Evolutionary conservation across 768 basidiomycete genomes (phyloP).

Genomic region (Mycena galericulata): DNA sequence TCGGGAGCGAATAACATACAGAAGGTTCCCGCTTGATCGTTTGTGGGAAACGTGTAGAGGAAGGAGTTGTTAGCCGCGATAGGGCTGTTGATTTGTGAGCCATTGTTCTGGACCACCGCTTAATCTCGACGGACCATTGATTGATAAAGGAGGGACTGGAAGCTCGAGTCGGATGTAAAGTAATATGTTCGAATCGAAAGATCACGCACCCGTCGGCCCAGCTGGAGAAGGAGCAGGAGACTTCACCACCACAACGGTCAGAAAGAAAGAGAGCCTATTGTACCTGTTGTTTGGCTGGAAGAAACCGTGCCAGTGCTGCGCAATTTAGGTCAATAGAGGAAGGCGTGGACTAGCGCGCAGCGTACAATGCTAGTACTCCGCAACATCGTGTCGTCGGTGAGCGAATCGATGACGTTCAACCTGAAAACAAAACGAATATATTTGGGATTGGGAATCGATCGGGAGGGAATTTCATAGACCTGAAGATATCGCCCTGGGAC

Average conservation of each 20-base stretch:
- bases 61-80: constrained; percentile 43
- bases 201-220: constrained; percentile 38
- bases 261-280: too few species aligned
- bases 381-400: constrained; percentile 53
- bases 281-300: constrained; percentile 39
- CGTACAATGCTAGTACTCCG: constrained; percentile 53
- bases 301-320: constrained; percentile 40
- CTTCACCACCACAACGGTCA: too few species aligned
- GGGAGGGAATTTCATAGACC: too few species aligned
- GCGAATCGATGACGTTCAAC: constrained; percentile 54
- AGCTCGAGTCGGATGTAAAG: neutral
- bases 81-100: too few species aligned
- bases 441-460: too few species aligned
- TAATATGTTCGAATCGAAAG: constrained; percentile 22
- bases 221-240: too few species aligned
- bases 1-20: neutral
- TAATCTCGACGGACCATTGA: too few species aligned
- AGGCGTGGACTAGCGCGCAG: neutral
- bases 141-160: constrained; percentile 22
- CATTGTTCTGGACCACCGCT: too few species aligned
- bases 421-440: constrained; percentile 36
- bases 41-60: constrained; percentile 40
- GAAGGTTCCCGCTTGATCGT: constrained; percentile 13
- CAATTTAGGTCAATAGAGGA: neutral
- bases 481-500: constrained; percentile 43